Base-by-base conservation (phyloP, 148 eudicot species). In the Silene uniflora region DNA sequence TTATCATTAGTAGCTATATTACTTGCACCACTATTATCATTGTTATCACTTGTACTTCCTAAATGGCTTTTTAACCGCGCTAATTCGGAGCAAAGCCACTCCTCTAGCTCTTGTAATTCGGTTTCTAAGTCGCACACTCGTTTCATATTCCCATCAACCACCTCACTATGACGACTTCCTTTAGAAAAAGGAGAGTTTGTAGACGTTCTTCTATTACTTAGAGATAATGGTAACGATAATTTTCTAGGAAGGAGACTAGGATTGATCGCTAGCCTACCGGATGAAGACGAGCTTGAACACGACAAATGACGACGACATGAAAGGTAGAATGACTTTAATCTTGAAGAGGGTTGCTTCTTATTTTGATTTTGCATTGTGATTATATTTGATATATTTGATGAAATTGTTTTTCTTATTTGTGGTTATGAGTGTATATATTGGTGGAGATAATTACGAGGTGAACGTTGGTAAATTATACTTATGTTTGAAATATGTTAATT, bases 61-160 rank as follows among this genome's bases (percentile, higher is more conserved):
- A 79, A 61, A 29, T 79, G 70, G 23, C 62, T 61, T 29, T 69
- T 79, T n/a, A 79, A 7, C 24, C 82, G 77, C 24, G 63, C 21
- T 17, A 79, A 17, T 21, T 79, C 82, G 9, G 42, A 27, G 22
- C 72, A 63, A 47, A 79, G 52, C 82, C 77, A 74, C 24, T 11
- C 74, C 70, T 79, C 82, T 47, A 79, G n/a, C 78, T 79, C 78
- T n/a, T 46, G 27, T 47, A 79, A 29, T 61, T 79, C 74, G 25
- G 10, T 68, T 67, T 79, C 82, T 59, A 79, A 49, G 46, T 79
- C 74, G 24, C 58, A 60, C 69, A 74, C 69, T 16, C 78, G 56
- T 62, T 21, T 63, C 24, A 66, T 47, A 27, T 74, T 72, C 74
- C 65, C 56, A 10, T 56, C 73, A 55, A 25, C 72, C 0, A 27